These are phyloP conservation scores for Pleodorina starrii DNA, from an alignment of 139 green algal species.

Conservation along the genomic window DNA sequence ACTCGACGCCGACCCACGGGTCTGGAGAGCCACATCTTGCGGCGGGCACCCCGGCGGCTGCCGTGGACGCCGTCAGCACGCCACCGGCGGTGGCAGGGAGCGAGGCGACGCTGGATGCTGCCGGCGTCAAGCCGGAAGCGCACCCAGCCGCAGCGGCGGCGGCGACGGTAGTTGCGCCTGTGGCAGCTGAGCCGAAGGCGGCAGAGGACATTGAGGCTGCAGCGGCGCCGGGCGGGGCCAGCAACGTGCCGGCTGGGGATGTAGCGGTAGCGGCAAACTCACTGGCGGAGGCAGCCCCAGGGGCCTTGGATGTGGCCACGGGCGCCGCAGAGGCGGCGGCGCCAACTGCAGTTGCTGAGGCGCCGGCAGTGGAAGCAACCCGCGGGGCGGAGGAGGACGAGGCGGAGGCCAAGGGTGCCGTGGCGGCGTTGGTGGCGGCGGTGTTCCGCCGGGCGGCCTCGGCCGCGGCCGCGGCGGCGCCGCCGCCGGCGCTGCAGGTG, in stretches of 20 bases:
- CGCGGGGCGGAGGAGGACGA: background rate
- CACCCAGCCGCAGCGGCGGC: background rate
- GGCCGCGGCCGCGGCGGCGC: background rate
- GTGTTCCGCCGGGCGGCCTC: too few species aligned
- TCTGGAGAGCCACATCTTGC: background rate
- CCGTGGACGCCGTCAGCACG: background rate
- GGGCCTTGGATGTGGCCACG: background rate
- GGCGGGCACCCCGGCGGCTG: background rate
- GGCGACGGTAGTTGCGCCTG: background rate
- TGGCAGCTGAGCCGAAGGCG: background rate
- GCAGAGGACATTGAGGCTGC: background rate
- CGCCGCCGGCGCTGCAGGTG: background rate
- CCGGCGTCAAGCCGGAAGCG: background rate
- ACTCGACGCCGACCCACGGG: background rate
- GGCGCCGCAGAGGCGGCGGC: background rate
- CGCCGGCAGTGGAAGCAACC: background rate
- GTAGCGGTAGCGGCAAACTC: background rate
- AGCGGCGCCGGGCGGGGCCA: background rate
- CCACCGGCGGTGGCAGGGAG: background rate
- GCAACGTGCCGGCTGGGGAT: background rate
- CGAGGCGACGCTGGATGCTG: background rate
- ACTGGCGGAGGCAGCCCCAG: background rate
- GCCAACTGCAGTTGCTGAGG: background rate
- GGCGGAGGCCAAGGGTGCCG: conserved; percentile 1
- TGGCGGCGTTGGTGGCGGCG: background rate